Conservation (phyloP, 1,284 basidiomycete species). For the Ustilago tritici region DNA sequence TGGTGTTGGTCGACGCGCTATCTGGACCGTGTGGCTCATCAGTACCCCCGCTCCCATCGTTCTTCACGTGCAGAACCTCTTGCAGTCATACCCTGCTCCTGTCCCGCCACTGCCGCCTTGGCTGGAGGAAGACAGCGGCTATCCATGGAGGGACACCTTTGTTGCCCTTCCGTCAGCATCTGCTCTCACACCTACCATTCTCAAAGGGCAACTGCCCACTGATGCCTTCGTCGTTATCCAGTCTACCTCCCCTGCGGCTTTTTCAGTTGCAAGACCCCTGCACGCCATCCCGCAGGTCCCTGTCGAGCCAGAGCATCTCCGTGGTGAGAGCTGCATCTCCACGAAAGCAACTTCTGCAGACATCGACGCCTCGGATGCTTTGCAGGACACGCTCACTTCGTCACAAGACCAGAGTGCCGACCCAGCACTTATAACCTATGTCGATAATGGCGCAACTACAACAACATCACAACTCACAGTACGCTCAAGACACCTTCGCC, state of each 20-base stretch:
- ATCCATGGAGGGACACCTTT: conserved; percentile 46
- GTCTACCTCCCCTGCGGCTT: neutral
- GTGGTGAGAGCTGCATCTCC: neutral
- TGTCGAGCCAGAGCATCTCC: neutral
- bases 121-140: conserved; percentile 33
- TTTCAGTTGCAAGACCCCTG: conserved; percentile 4
- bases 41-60: conserved; percentile 45
- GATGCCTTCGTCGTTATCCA: neutral
- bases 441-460: neutral
- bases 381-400: neutral
- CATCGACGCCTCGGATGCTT: neutral
- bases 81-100: conserved; percentile 32
- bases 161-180: neutral
- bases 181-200: neutral
- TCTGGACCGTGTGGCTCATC: conserved; percentile 59
- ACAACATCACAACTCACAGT: conserved; percentile 1
- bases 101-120: conserved; percentile 31
- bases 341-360: neutral
- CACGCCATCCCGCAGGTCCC: conserved; percentile 4
- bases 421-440: neutral
- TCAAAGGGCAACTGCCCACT: neutral
- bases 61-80: conserved; percentile 32
- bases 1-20: conserved; percentile 41
- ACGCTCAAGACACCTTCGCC: conserved; percentile 22
- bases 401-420: neutral